Percentiles rank a stretch among this genome's conserved stretches.
Conservation (phyloP, 441 rosid species). For the Sinapis alba region DNA sequence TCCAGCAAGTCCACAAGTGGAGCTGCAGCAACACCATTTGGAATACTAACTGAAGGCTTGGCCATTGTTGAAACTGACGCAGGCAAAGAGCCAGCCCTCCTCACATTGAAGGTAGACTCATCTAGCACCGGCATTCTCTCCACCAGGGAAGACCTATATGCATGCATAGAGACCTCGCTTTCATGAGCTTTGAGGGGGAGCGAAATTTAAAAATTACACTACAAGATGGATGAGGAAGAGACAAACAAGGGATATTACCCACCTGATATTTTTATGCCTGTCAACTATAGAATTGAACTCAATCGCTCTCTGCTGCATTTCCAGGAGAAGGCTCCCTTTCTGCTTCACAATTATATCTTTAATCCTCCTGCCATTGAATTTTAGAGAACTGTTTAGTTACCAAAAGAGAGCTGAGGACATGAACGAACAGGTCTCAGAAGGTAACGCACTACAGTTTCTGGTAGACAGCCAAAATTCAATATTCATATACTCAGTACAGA, state of each 20-base stretch:
- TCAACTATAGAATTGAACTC: constrained; percentile 91
- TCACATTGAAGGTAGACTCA: constrained; percentile 90
- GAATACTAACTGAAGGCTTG: constrained; percentile 68
- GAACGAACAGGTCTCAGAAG: constrained; percentile 14
- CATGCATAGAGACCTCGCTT: constrained; percentile 45
- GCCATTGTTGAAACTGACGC: constrained; percentile 63
- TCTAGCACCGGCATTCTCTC: constrained; percentile 99
- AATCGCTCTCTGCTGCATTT: constrained; percentile 98
- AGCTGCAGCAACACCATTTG: constrained; percentile 87
- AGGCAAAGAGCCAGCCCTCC: constrained; percentile 83
- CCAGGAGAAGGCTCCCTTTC: constrained; percentile 92
- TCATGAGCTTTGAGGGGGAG: constrained; percentile 18
- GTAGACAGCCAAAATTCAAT: constrained; percentile 19
- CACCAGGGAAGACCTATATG: constrained; percentile 78
- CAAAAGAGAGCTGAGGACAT: constrained; percentile 11
- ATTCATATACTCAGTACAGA: constrained; percentile 11
- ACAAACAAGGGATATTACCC: constrained; percentile 16
- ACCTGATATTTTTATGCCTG: constrained; percentile 93
- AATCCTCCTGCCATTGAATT: constrained; percentile 67
- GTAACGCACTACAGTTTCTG: background rate
- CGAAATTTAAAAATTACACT: background rate
- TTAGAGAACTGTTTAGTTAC: constrained; percentile 14
- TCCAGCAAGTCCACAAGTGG: constrained; percentile 92
- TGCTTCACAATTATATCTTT: constrained; percentile 68
- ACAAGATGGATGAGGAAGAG: constrained; percentile 24